Conservation (phyloP, 306 rosid species). For the Prunus armeniaca region DNA sequence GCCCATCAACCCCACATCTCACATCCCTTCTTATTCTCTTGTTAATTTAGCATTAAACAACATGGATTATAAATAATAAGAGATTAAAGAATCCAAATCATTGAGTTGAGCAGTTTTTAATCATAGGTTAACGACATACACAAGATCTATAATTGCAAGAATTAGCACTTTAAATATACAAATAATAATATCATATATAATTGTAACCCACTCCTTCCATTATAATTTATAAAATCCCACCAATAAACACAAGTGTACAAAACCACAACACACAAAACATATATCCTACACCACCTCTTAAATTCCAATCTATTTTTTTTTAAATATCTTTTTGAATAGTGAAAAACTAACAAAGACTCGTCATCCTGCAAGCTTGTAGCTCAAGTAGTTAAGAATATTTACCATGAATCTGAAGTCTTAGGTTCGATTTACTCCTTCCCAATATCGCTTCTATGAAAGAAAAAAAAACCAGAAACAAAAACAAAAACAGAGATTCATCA, state of each 20-base stretch:
- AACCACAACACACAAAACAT: neutral
- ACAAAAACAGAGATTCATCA: no score
- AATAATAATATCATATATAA: neutral
- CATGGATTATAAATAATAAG: neutral
- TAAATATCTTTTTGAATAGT: neutral
- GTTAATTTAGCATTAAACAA: neutral
- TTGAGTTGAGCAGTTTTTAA: neutral
- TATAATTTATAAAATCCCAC: neutral
- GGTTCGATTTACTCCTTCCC: no score
- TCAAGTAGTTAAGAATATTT: no score
- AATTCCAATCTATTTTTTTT: no score
- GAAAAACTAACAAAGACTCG: neutral
- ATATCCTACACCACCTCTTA: no score
- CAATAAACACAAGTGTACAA: neutral
- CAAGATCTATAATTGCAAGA: constrained; percentile 3
- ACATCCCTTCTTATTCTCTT: neutral
- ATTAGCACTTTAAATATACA: neutral
- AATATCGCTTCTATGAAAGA: no score
- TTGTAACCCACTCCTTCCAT: no score
- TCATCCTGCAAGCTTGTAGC: neutral
- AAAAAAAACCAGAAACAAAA: no score
- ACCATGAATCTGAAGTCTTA: no score
- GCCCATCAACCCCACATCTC: neutral
- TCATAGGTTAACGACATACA: constrained; percentile 1
- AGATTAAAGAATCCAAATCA: constrained; percentile 4